Base-by-base conservation (phyloP, 495 filamentous ascomycete species). In the Neurospora pannonica region DNA sequence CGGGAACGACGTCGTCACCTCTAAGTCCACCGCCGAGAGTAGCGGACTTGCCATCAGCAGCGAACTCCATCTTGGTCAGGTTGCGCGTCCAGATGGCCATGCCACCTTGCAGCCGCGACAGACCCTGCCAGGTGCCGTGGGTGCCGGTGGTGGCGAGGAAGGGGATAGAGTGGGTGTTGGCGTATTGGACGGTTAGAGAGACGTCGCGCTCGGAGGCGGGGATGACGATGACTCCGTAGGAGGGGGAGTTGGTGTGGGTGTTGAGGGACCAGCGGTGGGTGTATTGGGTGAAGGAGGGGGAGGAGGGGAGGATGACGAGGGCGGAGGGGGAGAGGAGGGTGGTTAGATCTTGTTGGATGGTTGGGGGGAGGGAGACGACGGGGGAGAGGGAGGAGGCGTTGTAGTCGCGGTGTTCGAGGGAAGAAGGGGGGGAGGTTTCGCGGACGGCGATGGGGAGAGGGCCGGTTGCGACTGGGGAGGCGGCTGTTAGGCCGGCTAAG, bases 191-290 rank as follows among this genome's bases (percentile, higher is more conserved):
- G 82, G 83, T 84, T 15, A 79, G 75, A 0, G 79, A 78, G 67
- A 90, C 83, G 76, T 90, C 89, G 15, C 84, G 75, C 71, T 87
- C 87, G 13, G 82, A 85, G n/a, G 80, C 82, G 5, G 84, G 82
- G 17, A 85, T 80, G 6, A 89, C 82, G 21, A 89, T 83, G 24
- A 85, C 71, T 31, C 80, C 82, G 13, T 84, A 78, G 10, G 73
- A 80, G 6, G 87, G 85, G 15, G 76, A 73, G 8, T 78, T 79
- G 54, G 54, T 62, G 11, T 80, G 62, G 11, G 77, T 74, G 36
- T 36, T 42, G 24, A 31, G 17, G 40, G 72, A 74, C 72, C 72
- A 74, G 67, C 72, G 73, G 34, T 74, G 13, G 72, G 15, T 28
- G 72, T 15, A 34, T 7, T 34, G 15, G 2, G 34, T 9, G 70